Evolutionary conservation across 1,284 basidiomycete species (phyloP), one percentile per base, ranked within the genome.

Genomic region (Leccinum cinnamomeum): DNA sequence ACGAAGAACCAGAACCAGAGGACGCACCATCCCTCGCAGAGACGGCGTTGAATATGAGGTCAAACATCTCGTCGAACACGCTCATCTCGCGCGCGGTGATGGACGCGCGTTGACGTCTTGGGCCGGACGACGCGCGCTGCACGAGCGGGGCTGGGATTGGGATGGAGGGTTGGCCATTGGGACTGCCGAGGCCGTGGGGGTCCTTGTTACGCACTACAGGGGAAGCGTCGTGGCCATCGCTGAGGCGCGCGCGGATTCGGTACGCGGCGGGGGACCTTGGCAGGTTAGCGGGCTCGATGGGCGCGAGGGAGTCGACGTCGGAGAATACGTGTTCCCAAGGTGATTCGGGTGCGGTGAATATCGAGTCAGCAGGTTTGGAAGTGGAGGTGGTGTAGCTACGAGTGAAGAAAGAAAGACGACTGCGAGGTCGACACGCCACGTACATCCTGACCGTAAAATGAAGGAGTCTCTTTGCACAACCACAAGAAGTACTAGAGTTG

Each of bases 11-110:
- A 68, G 63, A 64, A 46, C 37, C 60, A 18, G 53, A 61, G 50
- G 39, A 54, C 62, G 73, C 71, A n/a, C 61, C 60, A 2, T 59
- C 59, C 50, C 73, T 72, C 56, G 79, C 76, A 30, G 78, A 76
- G 54, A 80, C 81, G 10, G 84, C 83, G 57, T 82, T 77, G 71
- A 91, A 90, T 50, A 92, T 85, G 76, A 88, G 77, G 68, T 85
- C 81, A 68, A 91, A 90, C 83, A 91, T 88, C 35, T 87, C 84
- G 67, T 88, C 83, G 65, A 92, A 87, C 2, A 84, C 83, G 62
- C 73, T 80, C 64, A 82, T 79, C 76, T 92, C 90, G 54, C 81
- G 81, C 1, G 83, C 84, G 3, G 88, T 90, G 83, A 92, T 86
- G 16, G 83, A 78, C 67, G 88, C 84, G 39, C 81, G 80, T 41